phyloP scores from a whole-genome alignment of 805 yeast species.

The Kuraishia floccosa region DNA sequence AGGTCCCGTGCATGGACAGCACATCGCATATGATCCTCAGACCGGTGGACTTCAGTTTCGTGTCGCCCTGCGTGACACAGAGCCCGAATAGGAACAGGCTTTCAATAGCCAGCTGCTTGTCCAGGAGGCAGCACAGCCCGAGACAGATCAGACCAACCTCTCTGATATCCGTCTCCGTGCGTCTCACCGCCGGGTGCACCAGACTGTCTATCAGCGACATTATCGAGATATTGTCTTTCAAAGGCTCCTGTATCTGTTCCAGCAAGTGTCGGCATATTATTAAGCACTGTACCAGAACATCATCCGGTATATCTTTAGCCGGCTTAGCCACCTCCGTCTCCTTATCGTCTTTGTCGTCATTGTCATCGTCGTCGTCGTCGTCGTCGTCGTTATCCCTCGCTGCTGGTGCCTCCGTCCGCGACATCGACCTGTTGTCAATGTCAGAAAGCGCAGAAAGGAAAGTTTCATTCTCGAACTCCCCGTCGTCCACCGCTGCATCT shows the following conservation, averaged over 20 bases:
- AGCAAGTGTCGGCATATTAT: slow-evolving; percentile 58
- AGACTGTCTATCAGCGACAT: slow-evolving; percentile 65
- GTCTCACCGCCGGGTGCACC: slow-evolving; percentile 67
- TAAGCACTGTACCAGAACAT: slow-evolving; percentile 50
- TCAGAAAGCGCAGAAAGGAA: slow-evolving; percentile 1
- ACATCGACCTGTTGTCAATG: not conserved
- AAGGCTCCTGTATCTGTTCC: slow-evolving; percentile 52
- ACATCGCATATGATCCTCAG: slow-evolving; percentile 69
- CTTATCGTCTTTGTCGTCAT: slow-evolving; percentile 3
- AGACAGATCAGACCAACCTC: slow-evolving; percentile 63
- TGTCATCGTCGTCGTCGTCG: slow-evolving; percentile 24
- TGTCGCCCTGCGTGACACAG: slow-evolving; percentile 58
- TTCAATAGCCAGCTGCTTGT: slow-evolving; percentile 50
- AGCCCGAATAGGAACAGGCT: slow-evolving; percentile 58
- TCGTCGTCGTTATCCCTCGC: slow-evolving; percentile 17
- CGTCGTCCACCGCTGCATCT: slow-evolving; percentile 37
- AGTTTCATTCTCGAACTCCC: slow-evolving; percentile 16
- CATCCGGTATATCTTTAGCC: slow-evolving; percentile 29
- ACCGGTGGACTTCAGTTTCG: slow-evolving; percentile 47
- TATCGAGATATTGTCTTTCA: slow-evolving; percentile 53
- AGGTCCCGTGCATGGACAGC: slow-evolving; percentile 63
- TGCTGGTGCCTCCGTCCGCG: slow-evolving; percentile 4
- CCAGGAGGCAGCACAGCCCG: slow-evolving; percentile 71
- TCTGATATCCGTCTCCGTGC: slow-evolving; percentile 40
- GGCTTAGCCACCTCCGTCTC: slow-evolving; percentile 17